Conservation (phyloP, 2,329 filamentous ascomycete species). For the Arthroderma sp. region DNA sequence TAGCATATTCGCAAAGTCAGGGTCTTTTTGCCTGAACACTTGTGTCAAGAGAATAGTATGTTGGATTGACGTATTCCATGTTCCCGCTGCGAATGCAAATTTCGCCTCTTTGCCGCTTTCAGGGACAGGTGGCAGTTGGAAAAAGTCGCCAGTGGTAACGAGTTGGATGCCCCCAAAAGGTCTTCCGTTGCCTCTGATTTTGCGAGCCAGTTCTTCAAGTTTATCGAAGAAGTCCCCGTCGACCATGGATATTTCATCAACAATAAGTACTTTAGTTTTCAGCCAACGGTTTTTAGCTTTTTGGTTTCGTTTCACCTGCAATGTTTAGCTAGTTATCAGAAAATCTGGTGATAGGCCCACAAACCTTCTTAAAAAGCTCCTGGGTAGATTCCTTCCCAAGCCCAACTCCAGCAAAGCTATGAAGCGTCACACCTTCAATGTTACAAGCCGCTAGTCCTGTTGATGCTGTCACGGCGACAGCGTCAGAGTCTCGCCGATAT, state of each 20-base stretch:
- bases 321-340: slow-evolving; percentile 2
- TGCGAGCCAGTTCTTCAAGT: slow-evolving; percentile 73
- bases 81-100: slow-evolving; percentile 85
- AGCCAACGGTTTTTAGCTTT: slow-evolving; percentile 87
- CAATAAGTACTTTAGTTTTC: slow-evolving; percentile 70
- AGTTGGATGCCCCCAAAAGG: slow-evolving; percentile 95
- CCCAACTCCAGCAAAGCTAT: slow-evolving; percentile 92
- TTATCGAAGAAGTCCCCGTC: slow-evolving; percentile 97
- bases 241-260: slow-evolving; percentile 98
- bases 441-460: slow-evolving; percentile 95
- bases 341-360: slow-evolving; percentile 13
- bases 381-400: slow-evolving; percentile 78
- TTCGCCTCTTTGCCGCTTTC: slow-evolving; percentile 62
- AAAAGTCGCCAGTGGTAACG: slow-evolving; percentile 93
- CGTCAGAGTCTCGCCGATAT: slow-evolving; percentile 62
- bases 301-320: slow-evolving; percentile 61
- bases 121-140: slow-evolving; percentile 88
- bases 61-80: slow-evolving; percentile 85
- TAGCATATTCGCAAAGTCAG: slow-evolving; percentile 81
- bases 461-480: slow-evolving; percentile 85
- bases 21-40: slow-evolving; percentile 90
- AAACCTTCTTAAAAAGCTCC: slow-evolving; percentile 65
- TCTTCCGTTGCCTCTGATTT: slow-evolving; percentile 75
- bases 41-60: slow-evolving; percentile 93
- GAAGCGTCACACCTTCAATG: slow-evolving; percentile 86